Percentiles rank a stretch among this genome's conserved stretches.
Evolutionary conservation across 257 asterid genomes (phyloP).

Genomic region (Linderniella brevidens): DNA sequence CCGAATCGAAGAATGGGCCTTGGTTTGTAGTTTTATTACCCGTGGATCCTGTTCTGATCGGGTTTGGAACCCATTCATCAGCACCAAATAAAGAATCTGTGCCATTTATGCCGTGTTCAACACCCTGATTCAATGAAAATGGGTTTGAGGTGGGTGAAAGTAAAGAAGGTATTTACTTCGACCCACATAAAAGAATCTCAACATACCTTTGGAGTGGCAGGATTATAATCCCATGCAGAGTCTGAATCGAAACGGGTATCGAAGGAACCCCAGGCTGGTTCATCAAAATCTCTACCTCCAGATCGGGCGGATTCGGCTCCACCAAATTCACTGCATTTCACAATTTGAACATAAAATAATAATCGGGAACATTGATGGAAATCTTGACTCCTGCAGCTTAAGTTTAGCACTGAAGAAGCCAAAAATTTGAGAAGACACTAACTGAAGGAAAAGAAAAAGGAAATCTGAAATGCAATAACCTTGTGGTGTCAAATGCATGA

Average conservation of each 20-base stretch:
- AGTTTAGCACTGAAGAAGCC: conserved; percentile 2
- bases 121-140: conserved; percentile 30
- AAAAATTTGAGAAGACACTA: not conserved
- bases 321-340: conserved; percentile 35
- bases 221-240: conserved; percentile 41
- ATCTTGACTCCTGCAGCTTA: too few species aligned
- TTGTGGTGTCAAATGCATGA: conserved; percentile 44
- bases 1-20: conserved; percentile 59
- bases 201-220: conserved; percentile 43
- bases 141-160: too few species aligned
- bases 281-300: conserved; percentile 48
- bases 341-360: too few species aligned
- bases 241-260: conserved; percentile 56
- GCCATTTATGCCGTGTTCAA: conserved; percentile 20
- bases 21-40: conserved; percentile 20
- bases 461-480: too few species aligned
- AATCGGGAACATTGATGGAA: too few species aligned
- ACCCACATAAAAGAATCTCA: too few species aligned
- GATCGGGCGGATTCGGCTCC: conserved; percentile 34
- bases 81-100: conserved; percentile 40
- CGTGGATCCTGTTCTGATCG: conserved; percentile 52
- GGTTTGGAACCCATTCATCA: conserved; percentile 72
- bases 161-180: too few species aligned
- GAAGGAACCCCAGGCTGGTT: conserved; percentile 68
- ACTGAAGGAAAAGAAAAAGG: conserved; percentile 2